Percentiles rank a stretch among this genome's conserved stretches.
These are phyloP conservation scores for Xanthoconium stramineum DNA, from an alignment of 768 basidiomycete species.

Conservation along the genomic window DNA sequence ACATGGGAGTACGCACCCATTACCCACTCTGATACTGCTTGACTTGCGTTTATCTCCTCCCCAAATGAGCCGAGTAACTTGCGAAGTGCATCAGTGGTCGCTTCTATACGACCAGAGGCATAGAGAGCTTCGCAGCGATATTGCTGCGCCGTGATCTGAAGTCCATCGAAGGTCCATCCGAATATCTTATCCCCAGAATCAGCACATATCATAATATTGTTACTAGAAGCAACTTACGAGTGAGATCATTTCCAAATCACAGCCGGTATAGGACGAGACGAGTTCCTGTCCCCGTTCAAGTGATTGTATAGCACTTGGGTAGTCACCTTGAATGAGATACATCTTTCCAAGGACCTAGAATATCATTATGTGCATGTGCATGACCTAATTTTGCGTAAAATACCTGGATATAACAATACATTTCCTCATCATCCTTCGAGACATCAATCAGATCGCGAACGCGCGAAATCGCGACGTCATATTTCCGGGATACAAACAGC, in stretches of 20 bases:
- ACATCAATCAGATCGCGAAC: too few species aligned
- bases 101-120: not conserved
- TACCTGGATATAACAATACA: not conserved
- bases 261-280: not conserved
- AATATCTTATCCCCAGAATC: conserved; percentile 1
- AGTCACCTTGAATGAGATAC: not conserved
- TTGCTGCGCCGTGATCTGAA: not conserved
- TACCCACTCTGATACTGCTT: not conserved
- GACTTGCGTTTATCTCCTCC: not conserved
- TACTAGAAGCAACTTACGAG: not conserved
- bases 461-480: conserved; percentile 1
- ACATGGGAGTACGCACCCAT: not conserved
- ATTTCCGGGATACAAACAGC: not conserved
- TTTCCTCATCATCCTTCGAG: not conserved
- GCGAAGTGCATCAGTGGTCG: not conserved
- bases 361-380: not conserved
- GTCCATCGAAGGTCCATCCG: conserved; percentile 3
- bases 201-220: not conserved
- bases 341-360: not conserved
- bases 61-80: not conserved
- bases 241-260: not conserved
- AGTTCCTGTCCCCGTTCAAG: not conserved
- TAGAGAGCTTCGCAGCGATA: not conserved
- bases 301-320: not conserved
- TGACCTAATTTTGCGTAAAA: not conserved